Conservation (phyloP, 78 protist species). For the Anaeramoeba flamelloides region DNA sequence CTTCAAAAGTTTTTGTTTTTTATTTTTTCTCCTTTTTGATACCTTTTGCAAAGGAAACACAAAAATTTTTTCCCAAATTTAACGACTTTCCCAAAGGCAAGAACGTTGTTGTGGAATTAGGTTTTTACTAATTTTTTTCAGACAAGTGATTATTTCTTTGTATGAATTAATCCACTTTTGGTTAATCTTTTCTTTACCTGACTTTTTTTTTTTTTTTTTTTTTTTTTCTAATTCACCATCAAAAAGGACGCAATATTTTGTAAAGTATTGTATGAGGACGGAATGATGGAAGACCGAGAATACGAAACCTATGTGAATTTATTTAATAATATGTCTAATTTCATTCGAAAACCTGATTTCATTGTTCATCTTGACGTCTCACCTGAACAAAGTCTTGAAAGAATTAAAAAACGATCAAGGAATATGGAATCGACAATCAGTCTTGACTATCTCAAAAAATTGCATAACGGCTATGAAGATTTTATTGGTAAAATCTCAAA, state of each 20-base stretch:
- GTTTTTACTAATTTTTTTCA: too few relatives aligned
- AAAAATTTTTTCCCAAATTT: too few relatives aligned
- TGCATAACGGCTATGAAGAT: conserved; percentile 36
- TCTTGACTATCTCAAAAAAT: conserved; percentile 28
- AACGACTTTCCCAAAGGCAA: too few relatives aligned
- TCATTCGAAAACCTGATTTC: conserved; percentile 49
- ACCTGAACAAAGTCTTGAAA: conserved; percentile 43
- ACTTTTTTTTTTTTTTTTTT: too few relatives aligned
- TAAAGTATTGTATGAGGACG: conserved; percentile 38
- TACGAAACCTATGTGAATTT: conserved; percentile 39
- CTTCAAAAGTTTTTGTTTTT: too few relatives aligned
- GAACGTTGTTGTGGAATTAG: too few relatives aligned
- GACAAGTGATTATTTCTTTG: too few relatives aligned
- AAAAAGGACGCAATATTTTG: conserved; percentile 50
- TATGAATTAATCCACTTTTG: too few relatives aligned
- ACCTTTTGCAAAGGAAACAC: too few relatives aligned
- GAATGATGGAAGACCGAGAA: conserved; percentile 38
- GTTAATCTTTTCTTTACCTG: too few relatives aligned
- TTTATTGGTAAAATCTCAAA: conserved; percentile 33
- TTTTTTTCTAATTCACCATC: too few relatives aligned
- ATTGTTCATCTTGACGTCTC: conserved; percentile 51
- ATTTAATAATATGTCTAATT: conserved; percentile 43
- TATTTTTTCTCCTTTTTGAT: too few relatives aligned
- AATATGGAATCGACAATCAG: conserved; percentile 41
- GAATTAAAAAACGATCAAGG: conserved; percentile 33